Evolutionary conservation across 176 grass and related monocot genomes (phyloP), one percentile per base, ranked within the genome.

Genomic region (Raddia distichophylla): DNA sequence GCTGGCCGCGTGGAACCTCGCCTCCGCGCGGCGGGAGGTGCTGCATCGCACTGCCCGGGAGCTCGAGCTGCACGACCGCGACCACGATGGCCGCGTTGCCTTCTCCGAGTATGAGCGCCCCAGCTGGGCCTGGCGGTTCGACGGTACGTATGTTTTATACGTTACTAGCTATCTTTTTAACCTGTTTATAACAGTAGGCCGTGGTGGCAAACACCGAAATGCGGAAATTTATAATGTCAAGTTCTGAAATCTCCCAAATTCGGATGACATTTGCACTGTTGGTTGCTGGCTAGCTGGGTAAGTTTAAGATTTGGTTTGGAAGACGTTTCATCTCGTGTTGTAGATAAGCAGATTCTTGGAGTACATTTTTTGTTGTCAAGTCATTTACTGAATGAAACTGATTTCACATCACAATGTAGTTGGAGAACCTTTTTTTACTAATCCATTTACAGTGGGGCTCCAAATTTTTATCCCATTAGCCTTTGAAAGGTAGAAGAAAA

Each of bases 51-150:
- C 84, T 34, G 60, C 79, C 56, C 77, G 93, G 85, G 91, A 99
- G 58, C 86, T 99, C 82, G 91, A 95, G 44, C 86, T 99, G 55
- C 93, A 99, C 71, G 96, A 99, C 84, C 92, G 85, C 74, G 83
- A 95, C 53, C 89, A 82, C 77, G 93, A 93, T 54, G 93, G 96
- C 27, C 88, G 85, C 60, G 37, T 99, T 44, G 90, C 90, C 48
- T 88, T 91, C 75, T 66, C 78, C 33, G 96, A 99, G 89, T 99
- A 95, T 68, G 85, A 95, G 85, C 70, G 84, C 44, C 93, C 96
- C 16, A 93, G 89, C 62, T 95, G 92, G 92, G 84, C 92, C n/a
- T 90, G 81, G 82, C 90, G 88, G 54, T 91, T 95, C 58, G 85
- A 98, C 58, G 90, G 95, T 98, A 81, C 33, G 88, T 85, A 51